These are phyloP conservation scores for Tremellales sp. DNA, from an alignment of 1,284 basidiomycete genomes.

Conservation along the genomic window DNA sequence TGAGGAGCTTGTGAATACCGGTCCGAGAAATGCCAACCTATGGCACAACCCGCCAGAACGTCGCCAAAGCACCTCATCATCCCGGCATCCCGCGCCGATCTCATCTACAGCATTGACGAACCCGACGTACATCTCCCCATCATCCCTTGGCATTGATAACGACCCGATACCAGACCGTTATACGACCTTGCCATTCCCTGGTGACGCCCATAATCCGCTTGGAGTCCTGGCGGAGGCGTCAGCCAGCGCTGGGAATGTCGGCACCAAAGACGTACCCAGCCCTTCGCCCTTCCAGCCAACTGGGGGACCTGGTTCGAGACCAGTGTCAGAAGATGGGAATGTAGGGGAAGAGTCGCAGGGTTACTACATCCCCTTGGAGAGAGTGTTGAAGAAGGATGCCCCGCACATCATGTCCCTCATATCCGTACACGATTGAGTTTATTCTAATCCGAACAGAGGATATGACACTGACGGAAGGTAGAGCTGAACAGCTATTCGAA, in stretches of 20 bases:
- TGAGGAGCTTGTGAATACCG: neutral
- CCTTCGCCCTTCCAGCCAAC: neutral
- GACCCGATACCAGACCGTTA: neutral
- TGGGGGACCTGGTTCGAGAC: neutral
- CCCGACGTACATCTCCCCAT: neutral
- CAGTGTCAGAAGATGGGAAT: neutral
- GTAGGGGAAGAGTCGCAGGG: neutral
- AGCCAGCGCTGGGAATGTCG: conserved; percentile 1
- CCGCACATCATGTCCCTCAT: conserved; percentile 31
- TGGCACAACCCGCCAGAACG: neutral
- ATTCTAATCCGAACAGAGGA: neutral
- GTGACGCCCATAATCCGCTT: conserved; percentile 25
- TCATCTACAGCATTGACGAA: neutral
- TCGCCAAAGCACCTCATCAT: neutral
- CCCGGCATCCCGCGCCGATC: too few species aligned
- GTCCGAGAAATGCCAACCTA: neutral
- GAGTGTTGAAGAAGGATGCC: conserved; percentile 23
- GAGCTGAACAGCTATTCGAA: conserved; percentile 31
- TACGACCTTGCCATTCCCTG: conserved; percentile 27
- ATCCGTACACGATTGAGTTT: conserved; percentile 23
- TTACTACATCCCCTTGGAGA: conserved; percentile 25
- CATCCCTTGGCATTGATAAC: neutral
- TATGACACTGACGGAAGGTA: neutral
- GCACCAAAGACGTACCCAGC: too few species aligned
- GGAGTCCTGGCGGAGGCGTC: conserved; percentile 27